Percentiles rank a stretch among this genome's conserved stretches.
These are phyloP conservation scores for Aspergillus melleus DNA, from an alignment of 2,329 filamentous ascomycete species.

Conservation along the genomic window DNA sequence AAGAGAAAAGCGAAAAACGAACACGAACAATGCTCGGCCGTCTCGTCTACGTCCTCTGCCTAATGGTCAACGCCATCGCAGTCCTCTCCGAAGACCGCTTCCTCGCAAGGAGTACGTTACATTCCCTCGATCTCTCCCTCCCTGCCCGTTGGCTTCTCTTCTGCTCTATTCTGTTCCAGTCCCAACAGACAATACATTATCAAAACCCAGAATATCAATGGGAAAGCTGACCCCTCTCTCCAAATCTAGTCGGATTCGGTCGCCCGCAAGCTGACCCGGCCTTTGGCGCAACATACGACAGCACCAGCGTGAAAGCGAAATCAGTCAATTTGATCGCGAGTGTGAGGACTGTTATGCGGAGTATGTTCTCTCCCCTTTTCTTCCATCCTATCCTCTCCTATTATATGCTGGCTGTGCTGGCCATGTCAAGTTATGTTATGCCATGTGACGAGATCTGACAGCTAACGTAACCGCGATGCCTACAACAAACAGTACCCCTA, in stretches of 20 bases:
- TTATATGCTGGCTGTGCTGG: neutral
- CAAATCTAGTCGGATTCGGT: slow-evolving; percentile 72
- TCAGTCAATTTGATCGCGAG: slow-evolving; percentile 87
- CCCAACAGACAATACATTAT: too few relatives aligned
- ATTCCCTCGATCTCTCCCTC: too few relatives aligned
- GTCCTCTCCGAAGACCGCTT: slow-evolving; percentile 95
- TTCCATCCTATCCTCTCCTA: neutral
- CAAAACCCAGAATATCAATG: neutral
- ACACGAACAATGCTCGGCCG: slow-evolving; percentile 58
- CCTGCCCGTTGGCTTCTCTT: neutral
- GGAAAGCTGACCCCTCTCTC: neutral
- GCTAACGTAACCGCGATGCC: neutral
- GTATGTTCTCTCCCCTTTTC: slow-evolving; percentile 54
- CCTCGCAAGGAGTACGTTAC: slow-evolving; percentile 68
- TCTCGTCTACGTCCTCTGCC: slow-evolving; percentile 76
- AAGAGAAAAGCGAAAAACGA: neutral
- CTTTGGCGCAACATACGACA: slow-evolving; percentile 71
- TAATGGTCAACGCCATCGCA: slow-evolving; percentile 90
- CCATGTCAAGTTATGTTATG: neutral
- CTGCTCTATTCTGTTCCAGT: neutral
- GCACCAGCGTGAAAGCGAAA: slow-evolving; percentile 80
- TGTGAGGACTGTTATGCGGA: slow-evolving; percentile 88
- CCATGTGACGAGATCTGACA: too few relatives aligned
- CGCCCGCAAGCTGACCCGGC: slow-evolving; percentile 64
- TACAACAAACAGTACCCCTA: slow-evolving; percentile 61